These are phyloP conservation scores for Zalaria sp. DNA, from an alignment of 2,329 filamentous ascomycete genomes.

Conservation along the genomic window DNA sequence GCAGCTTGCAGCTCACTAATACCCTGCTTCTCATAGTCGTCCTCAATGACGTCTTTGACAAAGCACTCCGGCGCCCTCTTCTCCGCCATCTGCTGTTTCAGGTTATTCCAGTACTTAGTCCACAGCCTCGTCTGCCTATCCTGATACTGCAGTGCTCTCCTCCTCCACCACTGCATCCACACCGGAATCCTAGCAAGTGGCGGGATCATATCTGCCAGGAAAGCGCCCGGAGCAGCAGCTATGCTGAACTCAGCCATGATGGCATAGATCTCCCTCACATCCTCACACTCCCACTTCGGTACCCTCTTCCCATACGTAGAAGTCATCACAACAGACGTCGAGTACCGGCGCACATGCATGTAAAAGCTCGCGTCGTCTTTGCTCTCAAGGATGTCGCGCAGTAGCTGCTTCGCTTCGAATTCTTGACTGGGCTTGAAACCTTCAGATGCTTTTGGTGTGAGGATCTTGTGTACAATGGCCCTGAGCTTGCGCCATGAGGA, in stretches of 20 bases:
- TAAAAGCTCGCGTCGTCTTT: slow-evolving; percentile 11
- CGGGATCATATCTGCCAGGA: slow-evolving; percentile 18
- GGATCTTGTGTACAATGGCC: slow-evolving; percentile 23
- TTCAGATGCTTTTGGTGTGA: slow-evolving; percentile 21
- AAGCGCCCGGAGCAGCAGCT: slow-evolving; percentile 15
- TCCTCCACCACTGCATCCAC: slow-evolving; percentile 18
- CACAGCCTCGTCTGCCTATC: slow-evolving; percentile 19
- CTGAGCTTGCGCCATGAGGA: slow-evolving; percentile 25
- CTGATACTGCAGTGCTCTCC: slow-evolving; percentile 14
- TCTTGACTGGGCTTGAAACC: slow-evolving; percentile 30
- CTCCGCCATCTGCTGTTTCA: slow-evolving; percentile 18
- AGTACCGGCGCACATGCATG: slow-evolving; percentile 13
- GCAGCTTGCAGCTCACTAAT: slow-evolving; percentile 21
- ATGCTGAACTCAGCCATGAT: slow-evolving; percentile 22
- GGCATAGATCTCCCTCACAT: slow-evolving; percentile 18
- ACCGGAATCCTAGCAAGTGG: slow-evolving; percentile 15
- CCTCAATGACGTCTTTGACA: slow-evolving; percentile 19
- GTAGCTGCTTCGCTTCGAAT: slow-evolving; percentile 30
- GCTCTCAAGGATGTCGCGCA: slow-evolving; percentile 25
- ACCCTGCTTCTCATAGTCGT: slow-evolving; percentile 22
- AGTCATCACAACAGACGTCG: slow-evolving; percentile 22
- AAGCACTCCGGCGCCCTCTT: slow-evolving; percentile 21
- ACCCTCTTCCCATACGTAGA: slow-evolving; percentile 20
- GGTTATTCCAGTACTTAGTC: slow-evolving; percentile 17
- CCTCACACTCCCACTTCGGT: slow-evolving; percentile 18